phyloP scores from a whole-genome alignment of 1,139 yeast species.

The Meyerozyma elateridarum region DNA sequence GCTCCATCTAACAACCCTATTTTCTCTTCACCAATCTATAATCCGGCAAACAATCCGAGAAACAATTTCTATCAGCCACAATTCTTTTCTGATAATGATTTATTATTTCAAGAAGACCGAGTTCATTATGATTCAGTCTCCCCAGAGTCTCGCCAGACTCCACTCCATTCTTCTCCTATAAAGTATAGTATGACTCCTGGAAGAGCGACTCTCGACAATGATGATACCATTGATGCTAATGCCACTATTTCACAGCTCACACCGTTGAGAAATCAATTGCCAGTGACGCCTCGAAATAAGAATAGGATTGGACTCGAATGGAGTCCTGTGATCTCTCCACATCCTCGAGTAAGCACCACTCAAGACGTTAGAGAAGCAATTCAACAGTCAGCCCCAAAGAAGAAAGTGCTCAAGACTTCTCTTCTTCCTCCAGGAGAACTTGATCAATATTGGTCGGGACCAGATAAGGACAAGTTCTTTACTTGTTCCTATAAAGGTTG shows the following conservation, averaged over 20 bases:
- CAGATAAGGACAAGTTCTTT: conserved; percentile 63
- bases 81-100: conserved; percentile 2
- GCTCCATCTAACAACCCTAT: conserved; percentile 7
- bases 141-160: conserved; percentile 3
- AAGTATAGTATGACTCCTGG: conserved; percentile 26
- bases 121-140: conserved; percentile 1
- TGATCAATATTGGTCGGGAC: conserved; percentile 79
- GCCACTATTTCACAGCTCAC: conserved; percentile 40
- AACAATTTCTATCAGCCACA: conserved; percentile 3
- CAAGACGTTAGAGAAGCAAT: conserved; percentile 35
- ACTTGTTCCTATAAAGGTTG: conserved; percentile 77
- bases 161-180: conserved; percentile 31
- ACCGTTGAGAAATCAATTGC: conserved; percentile 30
- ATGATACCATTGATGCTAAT: conserved; percentile 36
- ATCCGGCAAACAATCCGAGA: too few relatives aligned
- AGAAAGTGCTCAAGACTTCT: conserved; percentile 55
- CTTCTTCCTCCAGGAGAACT: conserved; percentile 87
- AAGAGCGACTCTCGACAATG: conserved; percentile 20
- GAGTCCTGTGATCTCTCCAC: conserved; percentile 53
- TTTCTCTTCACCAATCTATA: conserved; percentile 28
- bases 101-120: conserved; percentile 1
- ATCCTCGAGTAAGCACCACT: conserved; percentile 26
- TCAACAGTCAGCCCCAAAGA: conserved; percentile 37
- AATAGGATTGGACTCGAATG: conserved; percentile 37
- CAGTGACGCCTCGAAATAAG: conserved; percentile 35